Evolutionary conservation across 129 eudicot genomes (phyloP).

Genomic region (Calendula officinalis): DNA sequence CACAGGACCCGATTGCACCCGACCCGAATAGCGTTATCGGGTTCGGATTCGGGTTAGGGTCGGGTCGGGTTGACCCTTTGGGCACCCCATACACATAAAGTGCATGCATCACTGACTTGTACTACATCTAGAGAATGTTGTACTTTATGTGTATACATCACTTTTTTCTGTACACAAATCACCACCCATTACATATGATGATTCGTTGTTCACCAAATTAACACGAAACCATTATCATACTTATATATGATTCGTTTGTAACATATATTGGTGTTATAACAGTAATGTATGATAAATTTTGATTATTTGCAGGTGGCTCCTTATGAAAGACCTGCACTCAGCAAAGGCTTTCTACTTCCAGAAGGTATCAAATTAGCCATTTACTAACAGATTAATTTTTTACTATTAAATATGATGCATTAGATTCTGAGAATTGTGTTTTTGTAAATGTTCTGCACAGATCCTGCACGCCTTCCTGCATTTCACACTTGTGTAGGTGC

Average conservation of each 20-base stretch:
- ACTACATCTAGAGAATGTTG: no score
- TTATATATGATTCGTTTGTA: not conserved
- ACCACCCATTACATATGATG: conserved; percentile 1
- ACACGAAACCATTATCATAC: not conserved
- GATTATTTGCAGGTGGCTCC: conserved; percentile 75
- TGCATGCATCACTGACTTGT: no score
- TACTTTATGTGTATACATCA: no score
- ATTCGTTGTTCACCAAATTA: not conserved
- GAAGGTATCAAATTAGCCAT: conserved; percentile 56
- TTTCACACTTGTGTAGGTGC: conserved; percentile 94
- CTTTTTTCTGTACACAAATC: no score
- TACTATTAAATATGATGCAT: not conserved
- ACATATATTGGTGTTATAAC: not conserved
- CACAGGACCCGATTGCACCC: no score
- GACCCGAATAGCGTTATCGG: no score
- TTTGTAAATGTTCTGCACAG: conserved; percentile 40
- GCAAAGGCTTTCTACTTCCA: conserved; percentile 97
- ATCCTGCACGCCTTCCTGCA: conserved; percentile 85
- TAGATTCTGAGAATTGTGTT: conserved; percentile 1
- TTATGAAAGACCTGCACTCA: conserved; percentile 97
- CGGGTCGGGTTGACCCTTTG: no score
- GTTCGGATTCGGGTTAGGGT: no score
- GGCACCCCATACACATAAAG: no score
- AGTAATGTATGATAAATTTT: not conserved
- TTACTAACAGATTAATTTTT: conserved; percentile 3